Evolutionary conservation across 2,329 filamentous ascomycete species (phyloP), one percentile per base, ranked within the genome.

Genomic region (Elsinoe australis): DNA sequence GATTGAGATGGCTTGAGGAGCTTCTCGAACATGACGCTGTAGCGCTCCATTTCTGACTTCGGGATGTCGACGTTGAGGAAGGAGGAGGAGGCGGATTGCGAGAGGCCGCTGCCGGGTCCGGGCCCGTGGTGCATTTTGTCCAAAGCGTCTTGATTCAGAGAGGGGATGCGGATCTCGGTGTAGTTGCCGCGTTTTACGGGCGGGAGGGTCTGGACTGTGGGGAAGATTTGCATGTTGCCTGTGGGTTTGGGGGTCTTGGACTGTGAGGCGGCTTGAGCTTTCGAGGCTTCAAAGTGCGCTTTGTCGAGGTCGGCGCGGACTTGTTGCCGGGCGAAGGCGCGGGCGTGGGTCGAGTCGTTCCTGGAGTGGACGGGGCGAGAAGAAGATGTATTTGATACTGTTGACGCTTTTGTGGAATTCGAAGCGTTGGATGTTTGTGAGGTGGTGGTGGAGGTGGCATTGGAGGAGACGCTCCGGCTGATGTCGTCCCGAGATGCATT

Each of bases 1-100:
- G 61, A 59, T 24, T 54, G 54, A 36, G 54, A 58, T 4, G 52
- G 62, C 52, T 78, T 75, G 19, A 95, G 69, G 5, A 95, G 72
- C 29, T 77, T 78, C 49, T 82, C 80, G 60, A 96, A 95, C 89
- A 95, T 95, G 55, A 95, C 78, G 57, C 88, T 95, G 57, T 95
- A 96, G 41, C 90, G 74, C 62, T 95, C 90, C 74, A 96, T 73
- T 53, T 83, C 79, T 49, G 85, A 75, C 42, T 78, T 76, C 1
- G 90, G 89, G 50, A 95, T 92, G 46, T 89, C 79, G 12, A 95
- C 75, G 56, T 88, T 74, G 15, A 95, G 69, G 31, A 67, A 57
- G 2, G 63, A 65, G 15, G 55, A 69, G 31, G 67, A 57, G 2
- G 63, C 65, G 15, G 55, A 63, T 12, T 47, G 51, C 14, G 42